These are phyloP conservation scores for Zopfia rhizophila DNA, from an alignment of 2,329 filamentous ascomycete species.

Conservation along the genomic window DNA sequence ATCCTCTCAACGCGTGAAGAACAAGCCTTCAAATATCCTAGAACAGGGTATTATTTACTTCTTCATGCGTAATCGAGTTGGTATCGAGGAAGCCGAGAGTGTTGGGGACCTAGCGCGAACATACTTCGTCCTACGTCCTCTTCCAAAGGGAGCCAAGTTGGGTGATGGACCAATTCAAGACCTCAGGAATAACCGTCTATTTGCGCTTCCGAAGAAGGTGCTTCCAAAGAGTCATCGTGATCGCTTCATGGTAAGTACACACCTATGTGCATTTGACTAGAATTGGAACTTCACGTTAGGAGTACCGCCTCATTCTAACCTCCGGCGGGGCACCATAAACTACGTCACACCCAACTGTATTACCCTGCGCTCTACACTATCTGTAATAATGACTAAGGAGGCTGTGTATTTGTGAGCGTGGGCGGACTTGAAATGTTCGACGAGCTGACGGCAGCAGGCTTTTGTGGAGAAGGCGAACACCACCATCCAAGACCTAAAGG, in stretches of 20 bases:
- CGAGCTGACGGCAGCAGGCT: too few relatives aligned
- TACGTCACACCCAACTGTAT: too few relatives aligned
- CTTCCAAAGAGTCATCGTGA: slow-evolving; percentile 76
- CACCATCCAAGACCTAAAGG: slow-evolving; percentile 75
- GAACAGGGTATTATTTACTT: slow-evolving; percentile 94
- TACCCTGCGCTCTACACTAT: too few relatives aligned
- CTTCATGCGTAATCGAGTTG: slow-evolving; percentile 83
- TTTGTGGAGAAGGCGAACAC: slow-evolving; percentile 82
- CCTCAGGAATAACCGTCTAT: slow-evolving; percentile 72
- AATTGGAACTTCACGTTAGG: too few relatives aligned
- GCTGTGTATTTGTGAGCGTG: too few relatives aligned
- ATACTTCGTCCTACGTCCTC: slow-evolving; percentile 81
- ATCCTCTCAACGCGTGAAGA: slow-evolving; percentile 61
- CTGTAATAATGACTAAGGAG: too few relatives aligned
- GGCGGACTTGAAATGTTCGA: too few relatives aligned
- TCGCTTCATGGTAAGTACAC: slow-evolving; percentile 77
- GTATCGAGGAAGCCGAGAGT: slow-evolving; percentile 73
- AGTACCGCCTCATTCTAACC: too few relatives aligned
- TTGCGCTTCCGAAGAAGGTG: slow-evolving; percentile 85
- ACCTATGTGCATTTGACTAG: too few relatives aligned
- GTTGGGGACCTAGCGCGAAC: slow-evolving; percentile 79
- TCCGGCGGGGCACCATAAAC: too few relatives aligned
- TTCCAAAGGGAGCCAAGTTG: slow-evolving; percentile 75
- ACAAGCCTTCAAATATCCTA: slow-evolving; percentile 71
- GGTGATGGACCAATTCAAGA: slow-evolving; percentile 67